Base-by-base conservation (phyloP, 2,329 filamentous ascomycete species). In the Alternaria sp. region DNA sequence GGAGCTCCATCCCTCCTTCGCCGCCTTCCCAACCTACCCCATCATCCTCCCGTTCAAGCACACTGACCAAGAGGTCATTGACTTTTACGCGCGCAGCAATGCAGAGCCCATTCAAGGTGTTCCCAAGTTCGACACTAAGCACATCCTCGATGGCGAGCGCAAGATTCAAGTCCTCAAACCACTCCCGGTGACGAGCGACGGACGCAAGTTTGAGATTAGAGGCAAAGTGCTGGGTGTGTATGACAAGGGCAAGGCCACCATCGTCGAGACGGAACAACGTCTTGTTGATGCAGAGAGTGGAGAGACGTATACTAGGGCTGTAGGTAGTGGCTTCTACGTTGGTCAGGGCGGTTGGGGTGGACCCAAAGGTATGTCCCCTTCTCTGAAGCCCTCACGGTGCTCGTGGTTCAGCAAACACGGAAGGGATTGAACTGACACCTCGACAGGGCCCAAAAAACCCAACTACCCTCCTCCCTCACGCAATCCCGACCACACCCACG, bases 11-110 rank as follows among this genome's bases (percentile, higher is more conserved):
- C 92, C 93, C 44, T 85, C 90, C 58, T 97, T 97, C 77, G 80
- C 89, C 61, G 90, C 91, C 70, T 97, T 97, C 79, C 93, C 93
- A 17, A 96, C 93, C 41, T 96, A 96, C 78, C 87, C 92, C 21
- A 84, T 94, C 66, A 86, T 95, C 71, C 87, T 96, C 41, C 87
- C 90, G 39, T 96, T 96, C 86, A 96, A 96, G 80, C 85, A 87
- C 69, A 86, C 85, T 58, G 83, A 86, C 51, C 85, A 88, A 70
- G 92, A 96, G 71, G 90, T 93, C 51, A 85, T 92, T 68, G 91
- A 95, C 82, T 96, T 96, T 81, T 94, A 94, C 79, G 88, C 88
- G 50, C 80, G 88, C 37, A 85, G 90, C 72, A 85, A 85, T 71
- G 82, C 84, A 39, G 80, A 83, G 63, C 83, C 86, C 51, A 95